Conservation (phyloP, 169 alveolate genomes). For the Theileria sp. region DNA sequence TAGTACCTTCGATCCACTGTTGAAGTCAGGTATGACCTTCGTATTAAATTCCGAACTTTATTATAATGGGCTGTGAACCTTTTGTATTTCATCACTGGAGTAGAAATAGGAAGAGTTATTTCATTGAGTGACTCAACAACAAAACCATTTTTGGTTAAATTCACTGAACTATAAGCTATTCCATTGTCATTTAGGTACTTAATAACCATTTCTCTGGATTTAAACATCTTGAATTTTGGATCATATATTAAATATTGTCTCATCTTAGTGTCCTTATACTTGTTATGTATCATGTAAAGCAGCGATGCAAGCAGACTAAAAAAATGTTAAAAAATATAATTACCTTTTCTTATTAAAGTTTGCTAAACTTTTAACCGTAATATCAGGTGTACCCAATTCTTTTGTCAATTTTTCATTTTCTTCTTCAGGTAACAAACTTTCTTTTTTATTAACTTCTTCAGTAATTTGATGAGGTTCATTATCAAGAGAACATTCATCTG, state of each 20-base stretch:
- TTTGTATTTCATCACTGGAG: constrained; percentile 32
- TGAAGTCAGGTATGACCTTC: constrained; percentile 34
- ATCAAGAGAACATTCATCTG: not conserved
- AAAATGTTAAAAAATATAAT: not conserved
- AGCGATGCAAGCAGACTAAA: constrained; percentile 22
- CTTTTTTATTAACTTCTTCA: not conserved
- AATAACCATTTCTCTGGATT: constrained; percentile 45
- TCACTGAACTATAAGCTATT: constrained; percentile 32
- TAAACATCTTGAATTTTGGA: constrained; percentile 50
- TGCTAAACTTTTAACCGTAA: not conserved
- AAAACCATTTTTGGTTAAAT: constrained; percentile 41
- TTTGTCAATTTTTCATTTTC: not conserved
- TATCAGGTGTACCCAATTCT: not conserved
- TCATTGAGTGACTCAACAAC: constrained; percentile 41
- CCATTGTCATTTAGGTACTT: constrained; percentile 40
- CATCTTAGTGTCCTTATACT: constrained; percentile 17
- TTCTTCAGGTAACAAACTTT: not conserved
- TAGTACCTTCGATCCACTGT: constrained; percentile 18
- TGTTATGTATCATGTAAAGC: constrained; percentile 41
- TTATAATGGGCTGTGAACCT: constrained; percentile 13
- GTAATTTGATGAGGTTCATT: not conserved
- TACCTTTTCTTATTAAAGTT: not conserved
- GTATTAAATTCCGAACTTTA: constrained; percentile 15
- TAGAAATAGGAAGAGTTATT: constrained; percentile 24
- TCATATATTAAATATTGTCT: constrained; percentile 57